phyloP scores from a whole-genome alignment of 2,329 filamentous ascomycete species.

The Ophiostoma sp. region DNA sequence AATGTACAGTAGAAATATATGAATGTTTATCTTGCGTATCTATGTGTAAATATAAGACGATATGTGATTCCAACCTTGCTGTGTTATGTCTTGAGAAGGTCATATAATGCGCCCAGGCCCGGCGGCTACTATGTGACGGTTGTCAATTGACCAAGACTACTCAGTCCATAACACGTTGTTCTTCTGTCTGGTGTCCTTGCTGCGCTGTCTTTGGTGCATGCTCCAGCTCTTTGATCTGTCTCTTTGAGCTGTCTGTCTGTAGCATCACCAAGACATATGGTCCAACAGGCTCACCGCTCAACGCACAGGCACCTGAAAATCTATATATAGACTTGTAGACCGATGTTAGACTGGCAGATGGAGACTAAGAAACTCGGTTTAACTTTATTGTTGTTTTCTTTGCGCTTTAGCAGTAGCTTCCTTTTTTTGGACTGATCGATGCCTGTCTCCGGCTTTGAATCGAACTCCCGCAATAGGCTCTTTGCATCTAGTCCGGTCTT shows the following conservation, averaged over 20 bases:
- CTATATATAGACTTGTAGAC: background rate
- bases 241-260: background rate
- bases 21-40: background rate
- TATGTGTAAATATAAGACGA: too few species aligned
- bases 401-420: background rate
- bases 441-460: background rate
- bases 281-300: background rate
- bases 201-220: background rate
- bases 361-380: too few species aligned
- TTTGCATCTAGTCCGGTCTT: background rate
- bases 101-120: too few species aligned
- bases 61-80: too few species aligned
- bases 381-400: background rate
- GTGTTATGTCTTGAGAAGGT: too few species aligned
- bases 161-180: too few species aligned
- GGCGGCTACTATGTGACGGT: too few species aligned
- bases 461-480: constrained; percentile 1
- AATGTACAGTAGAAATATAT: background rate
- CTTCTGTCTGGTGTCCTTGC: too few species aligned
- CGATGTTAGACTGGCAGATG: too few species aligned
- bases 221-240: background rate
- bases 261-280: background rate
- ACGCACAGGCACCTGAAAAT: background rate
- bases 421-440: background rate
- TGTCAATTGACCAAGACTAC: too few species aligned